A percentile compares a stretch with the other conserved stretches of the same genome.
These are phyloP conservation scores for Microdochium bolleyi DNA, from an alignment of 2,329 filamentous ascomycete species.

Conservation along the genomic window DNA sequence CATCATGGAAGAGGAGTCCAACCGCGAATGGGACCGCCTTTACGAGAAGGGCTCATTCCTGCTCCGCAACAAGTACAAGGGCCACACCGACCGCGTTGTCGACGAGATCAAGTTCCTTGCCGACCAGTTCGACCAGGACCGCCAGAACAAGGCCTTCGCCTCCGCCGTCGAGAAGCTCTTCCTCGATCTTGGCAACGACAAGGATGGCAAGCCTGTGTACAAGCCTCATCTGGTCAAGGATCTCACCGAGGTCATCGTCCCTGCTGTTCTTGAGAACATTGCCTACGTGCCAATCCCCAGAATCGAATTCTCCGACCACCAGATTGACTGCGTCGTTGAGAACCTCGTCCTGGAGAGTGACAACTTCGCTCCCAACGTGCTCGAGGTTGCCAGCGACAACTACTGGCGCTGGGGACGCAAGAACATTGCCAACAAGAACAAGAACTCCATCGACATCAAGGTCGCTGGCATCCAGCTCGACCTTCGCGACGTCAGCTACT, in stretches of 20 bases:
- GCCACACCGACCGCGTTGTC: constrained; percentile 76
- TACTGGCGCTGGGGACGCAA: constrained; percentile 94
- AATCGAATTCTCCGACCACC: constrained; percentile 82
- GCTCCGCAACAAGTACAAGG: constrained; percentile 79
- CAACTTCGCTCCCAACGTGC: constrained; percentile 88
- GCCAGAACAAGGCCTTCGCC: constrained; percentile 76
- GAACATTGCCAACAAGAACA: constrained; percentile 70
- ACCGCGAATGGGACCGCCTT: constrained; percentile 72
- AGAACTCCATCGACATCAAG: constrained; percentile 74
- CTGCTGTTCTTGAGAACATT: constrained; percentile 71
- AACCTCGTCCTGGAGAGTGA: constrained; percentile 94
- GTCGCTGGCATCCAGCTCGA: constrained; percentile 91
- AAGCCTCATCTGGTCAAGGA: constrained; percentile 93
- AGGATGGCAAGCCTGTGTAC: constrained; percentile 76
- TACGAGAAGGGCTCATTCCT: constrained; percentile 83
- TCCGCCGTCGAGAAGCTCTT: constrained; percentile 76
- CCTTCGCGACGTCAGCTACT: constrained; percentile 82
- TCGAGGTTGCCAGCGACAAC: constrained; percentile 86
- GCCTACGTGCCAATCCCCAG: constrained; percentile 89
- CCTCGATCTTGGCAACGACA: constrained; percentile 76
- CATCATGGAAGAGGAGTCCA: constrained; percentile 75
- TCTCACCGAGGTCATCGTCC: constrained; percentile 77
- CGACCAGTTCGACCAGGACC: constrained; percentile 82
- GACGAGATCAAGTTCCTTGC: constrained; percentile 87
- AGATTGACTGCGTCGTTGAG: constrained; percentile 83